phyloP scores from a whole-genome alignment of 78 protist genomes.

The Dictyostelium capitatum region DNA sequence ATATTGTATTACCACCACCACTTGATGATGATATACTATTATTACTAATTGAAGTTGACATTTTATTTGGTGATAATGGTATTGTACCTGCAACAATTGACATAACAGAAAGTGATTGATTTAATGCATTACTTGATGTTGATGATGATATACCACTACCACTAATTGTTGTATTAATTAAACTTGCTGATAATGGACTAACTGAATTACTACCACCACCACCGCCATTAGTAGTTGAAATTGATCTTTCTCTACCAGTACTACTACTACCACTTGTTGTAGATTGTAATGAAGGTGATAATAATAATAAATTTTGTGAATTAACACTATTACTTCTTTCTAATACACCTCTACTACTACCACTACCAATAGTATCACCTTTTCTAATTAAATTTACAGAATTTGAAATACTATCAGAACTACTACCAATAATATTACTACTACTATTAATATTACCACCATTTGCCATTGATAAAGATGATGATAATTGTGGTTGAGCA shows the following conservation, averaged over 20 bases:
- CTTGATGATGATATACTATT: neutral
- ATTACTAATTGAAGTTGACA: neutral
- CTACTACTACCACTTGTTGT: neutral
- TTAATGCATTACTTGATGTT: neutral
- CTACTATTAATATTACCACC: neutral
- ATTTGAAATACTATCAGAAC: neutral
- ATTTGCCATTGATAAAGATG: neutral
- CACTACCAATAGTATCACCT: neutral
- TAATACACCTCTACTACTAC: neutral
- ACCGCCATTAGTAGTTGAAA: neutral
- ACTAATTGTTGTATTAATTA: neutral
- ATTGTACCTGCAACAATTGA: conserved; percentile 9
- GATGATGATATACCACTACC: neutral
- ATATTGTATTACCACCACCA: neutral
- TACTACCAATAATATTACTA: neutral
- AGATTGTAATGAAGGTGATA: neutral
- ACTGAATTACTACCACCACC: neutral
- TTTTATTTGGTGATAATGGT: conserved; percentile 10
- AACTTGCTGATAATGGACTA: neutral
- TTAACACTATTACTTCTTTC: conserved; percentile 2
- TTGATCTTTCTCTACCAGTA: neutral
- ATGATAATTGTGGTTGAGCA: conserved; percentile 63
- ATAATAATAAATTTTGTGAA: neutral
- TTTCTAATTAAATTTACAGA: conserved; percentile 12
- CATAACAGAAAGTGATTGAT: neutral